phyloP scores from a whole-genome alignment of 1,139 yeast species.

The Protomyces gravidus region DNA sequence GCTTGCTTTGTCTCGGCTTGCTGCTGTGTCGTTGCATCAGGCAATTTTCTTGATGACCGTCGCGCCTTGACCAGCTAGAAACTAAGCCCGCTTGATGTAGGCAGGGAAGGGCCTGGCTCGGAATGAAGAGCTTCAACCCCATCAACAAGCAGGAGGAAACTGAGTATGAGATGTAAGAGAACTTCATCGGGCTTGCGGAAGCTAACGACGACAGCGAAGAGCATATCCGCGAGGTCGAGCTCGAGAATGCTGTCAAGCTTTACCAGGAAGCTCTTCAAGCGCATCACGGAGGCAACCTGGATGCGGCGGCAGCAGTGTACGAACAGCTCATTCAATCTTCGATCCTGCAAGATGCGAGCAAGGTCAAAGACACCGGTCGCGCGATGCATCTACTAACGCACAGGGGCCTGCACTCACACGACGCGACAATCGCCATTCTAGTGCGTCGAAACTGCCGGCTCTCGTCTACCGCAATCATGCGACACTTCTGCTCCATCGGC shows the following conservation, averaged over 20 bases:
- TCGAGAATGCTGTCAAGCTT: slow-evolving; percentile 77
- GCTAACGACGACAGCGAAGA: slow-evolving; percentile 2
- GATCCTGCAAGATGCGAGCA: slow-evolving; percentile 46
- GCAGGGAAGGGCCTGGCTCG: no score
- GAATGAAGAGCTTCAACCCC: slow-evolving; percentile 23
- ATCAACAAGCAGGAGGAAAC: slow-evolving; percentile 23
- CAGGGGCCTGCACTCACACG: not conserved
- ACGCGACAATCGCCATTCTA: slow-evolving; percentile 6
- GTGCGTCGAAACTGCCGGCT: slow-evolving; percentile 7
- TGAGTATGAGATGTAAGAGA: slow-evolving; percentile 24
- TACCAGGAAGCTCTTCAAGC: slow-evolving; percentile 65
- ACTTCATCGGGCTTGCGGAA: no score
- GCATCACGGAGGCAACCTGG: slow-evolving; percentile 52
- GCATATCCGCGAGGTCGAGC: slow-evolving; percentile 43
- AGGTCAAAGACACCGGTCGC: not conserved
- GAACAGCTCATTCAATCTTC: slow-evolving; percentile 63
- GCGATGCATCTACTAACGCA: not conserved
- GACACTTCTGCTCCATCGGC: slow-evolving; percentile 50
- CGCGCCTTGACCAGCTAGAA: not conserved
- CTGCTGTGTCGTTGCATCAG: no score
- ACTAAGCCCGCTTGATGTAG: no score
- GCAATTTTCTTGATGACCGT: no score
- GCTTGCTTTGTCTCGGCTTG: no score
- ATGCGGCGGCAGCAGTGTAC: slow-evolving; percentile 54
- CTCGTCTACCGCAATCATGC: slow-evolving; percentile 55